Evolutionary conservation across 805 yeast genomes (phyloP).

Genomic region (Wickerhamomyces xylosicus): DNA sequence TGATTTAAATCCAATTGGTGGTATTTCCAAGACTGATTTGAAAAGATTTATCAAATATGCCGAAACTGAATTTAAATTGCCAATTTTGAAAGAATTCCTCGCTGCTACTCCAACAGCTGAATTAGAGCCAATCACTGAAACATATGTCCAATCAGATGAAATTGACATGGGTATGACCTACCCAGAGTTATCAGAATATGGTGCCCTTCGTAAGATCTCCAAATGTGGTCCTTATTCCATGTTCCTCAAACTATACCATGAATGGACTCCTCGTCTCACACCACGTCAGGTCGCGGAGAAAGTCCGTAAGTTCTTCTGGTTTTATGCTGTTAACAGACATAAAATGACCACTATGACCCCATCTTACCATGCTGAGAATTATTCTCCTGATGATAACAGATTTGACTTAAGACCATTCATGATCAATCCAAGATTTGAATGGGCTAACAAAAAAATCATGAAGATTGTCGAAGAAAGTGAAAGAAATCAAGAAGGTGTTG

Average conservation of each 20-base stretch:
- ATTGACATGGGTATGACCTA: conserved; percentile 98
- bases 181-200: conserved; percentile 86
- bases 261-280: conserved; percentile 80
- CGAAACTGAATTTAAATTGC: conserved; percentile 53
- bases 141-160: conserved; percentile 93
- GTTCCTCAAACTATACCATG: conserved; percentile 83
- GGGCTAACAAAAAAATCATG: conserved; percentile 87
- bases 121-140: conserved; percentile 87
- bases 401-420: conserved; percentile 94
- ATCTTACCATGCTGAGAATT: conserved; percentile 94
- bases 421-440: conserved; percentile 79
- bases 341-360: conserved; percentile 98
- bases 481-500: conserved; percentile 18
- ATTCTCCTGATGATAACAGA: conserved; percentile 96
- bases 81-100: conserved; percentile 67
- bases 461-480: conserved; percentile 53
- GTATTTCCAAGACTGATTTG: conserved; percentile 89
- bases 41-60: conserved; percentile 83
- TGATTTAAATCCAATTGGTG: conserved; percentile 98
- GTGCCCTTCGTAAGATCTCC: conserved; percentile 80
- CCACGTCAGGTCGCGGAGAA: conserved; percentile 85
- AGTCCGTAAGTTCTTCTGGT: conserved; percentile 87
- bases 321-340: conserved; percentile 91
- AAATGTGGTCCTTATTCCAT: conserved; percentile 95
- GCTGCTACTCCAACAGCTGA: conserved; percentile 97